phyloP scores from a whole-genome alignment of 768 basidiomycete genomes.

The Collybiopsis luxurians region DNA sequence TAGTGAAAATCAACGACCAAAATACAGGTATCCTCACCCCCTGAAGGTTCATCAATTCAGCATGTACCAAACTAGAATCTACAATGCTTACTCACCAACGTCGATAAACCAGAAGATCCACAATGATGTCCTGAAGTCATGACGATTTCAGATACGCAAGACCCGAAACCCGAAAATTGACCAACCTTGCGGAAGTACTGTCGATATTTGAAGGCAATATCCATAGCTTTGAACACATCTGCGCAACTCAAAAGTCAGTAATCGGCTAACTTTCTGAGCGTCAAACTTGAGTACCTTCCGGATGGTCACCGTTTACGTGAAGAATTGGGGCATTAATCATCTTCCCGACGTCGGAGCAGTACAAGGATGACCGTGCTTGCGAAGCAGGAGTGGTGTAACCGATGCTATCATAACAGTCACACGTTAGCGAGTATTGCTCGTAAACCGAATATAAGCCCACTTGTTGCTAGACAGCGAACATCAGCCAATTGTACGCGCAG shows the following conservation, averaged over 20 bases:
- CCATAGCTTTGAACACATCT: constrained; percentile 85
- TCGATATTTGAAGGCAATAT: constrained; percentile 85
- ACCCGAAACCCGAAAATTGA: not conserved
- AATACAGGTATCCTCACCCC: constrained; percentile 4
- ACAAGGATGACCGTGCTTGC: constrained; percentile 78
- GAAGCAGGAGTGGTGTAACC: constrained; percentile 92
- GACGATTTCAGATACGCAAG: not conserved
- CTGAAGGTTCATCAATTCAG: too few species aligned
- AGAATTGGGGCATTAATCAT: constrained; percentile 88
- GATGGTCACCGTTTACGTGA: constrained; percentile 90
- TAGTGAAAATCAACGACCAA: not conserved
- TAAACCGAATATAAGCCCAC: constrained; percentile 25
- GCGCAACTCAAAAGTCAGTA: not conserved
- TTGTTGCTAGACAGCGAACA: constrained; percentile 46
- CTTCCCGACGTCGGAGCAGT: constrained; percentile 87
- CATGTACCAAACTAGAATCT: too few species aligned
- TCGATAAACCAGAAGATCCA: constrained; percentile 87
- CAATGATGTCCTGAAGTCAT: constrained; percentile 64
- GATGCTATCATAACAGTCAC: constrained; percentile 54
- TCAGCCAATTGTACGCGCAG: not conserved
- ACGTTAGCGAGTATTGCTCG: not conserved
- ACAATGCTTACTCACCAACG: constrained; percentile 48
- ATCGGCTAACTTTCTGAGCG: not conserved
- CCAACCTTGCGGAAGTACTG: constrained; percentile 77
- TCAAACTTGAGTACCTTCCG: constrained; percentile 55